Percentiles rank a stretch among this genome's conserved stretches.
Evolutionary conservation across 2,329 filamentous ascomycete genomes (phyloP).

Genomic region (Tolypocladium ovalisporum): DNA sequence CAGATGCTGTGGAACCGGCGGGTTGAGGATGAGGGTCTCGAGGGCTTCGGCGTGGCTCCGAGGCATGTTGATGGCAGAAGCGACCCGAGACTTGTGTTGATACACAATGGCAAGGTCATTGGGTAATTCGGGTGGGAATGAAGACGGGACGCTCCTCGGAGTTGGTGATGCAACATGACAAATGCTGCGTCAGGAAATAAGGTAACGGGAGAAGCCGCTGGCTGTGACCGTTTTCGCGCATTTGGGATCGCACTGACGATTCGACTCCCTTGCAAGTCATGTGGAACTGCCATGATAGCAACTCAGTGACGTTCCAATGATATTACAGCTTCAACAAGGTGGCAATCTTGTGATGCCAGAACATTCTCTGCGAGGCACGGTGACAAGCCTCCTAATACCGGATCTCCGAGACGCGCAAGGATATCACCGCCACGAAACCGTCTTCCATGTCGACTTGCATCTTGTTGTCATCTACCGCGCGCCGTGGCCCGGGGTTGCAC

Average conservation of each 20-base stretch:
- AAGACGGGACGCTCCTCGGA: no score
- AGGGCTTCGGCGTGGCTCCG: constrained; percentile 43
- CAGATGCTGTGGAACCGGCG: constrained; percentile 65
- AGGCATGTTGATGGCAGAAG: constrained; percentile 24
- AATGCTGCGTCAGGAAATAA: background rate
- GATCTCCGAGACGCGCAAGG: background rate
- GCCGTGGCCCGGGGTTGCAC: no score
- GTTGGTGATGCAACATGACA: background rate
- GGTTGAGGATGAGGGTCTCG: constrained; percentile 51
- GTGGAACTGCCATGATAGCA: background rate
- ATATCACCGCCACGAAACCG: no score
- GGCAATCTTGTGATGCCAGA: background rate
- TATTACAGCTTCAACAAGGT: no score
- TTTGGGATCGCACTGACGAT: no score
- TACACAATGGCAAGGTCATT: constrained; percentile 36
- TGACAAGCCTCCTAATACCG: background rate
- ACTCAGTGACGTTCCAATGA: background rate
- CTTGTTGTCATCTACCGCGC: background rate
- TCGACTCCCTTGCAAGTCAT: background rate
- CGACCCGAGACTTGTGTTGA: constrained; percentile 35
- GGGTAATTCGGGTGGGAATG: background rate
- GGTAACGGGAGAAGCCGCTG: background rate
- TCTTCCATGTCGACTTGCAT: background rate
- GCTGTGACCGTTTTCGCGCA: no score
- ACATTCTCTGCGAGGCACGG: background rate